These are phyloP conservation scores for Paxillus rubicundulus DNA, from an alignment of 768 basidiomycete species.

Conservation along the genomic window DNA sequence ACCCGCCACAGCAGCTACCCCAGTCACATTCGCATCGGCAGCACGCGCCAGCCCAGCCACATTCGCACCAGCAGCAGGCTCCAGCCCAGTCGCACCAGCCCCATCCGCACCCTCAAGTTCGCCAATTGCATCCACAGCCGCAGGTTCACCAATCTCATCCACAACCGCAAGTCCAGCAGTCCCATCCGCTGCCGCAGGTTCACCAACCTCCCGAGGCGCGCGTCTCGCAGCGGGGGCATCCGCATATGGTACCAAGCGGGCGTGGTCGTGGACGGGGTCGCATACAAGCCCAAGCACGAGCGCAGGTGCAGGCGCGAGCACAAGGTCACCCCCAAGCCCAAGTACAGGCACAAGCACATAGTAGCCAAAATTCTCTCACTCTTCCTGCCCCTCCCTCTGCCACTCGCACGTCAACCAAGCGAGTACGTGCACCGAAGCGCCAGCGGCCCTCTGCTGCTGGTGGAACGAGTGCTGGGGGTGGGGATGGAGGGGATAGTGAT, in stretches of 20 bases:
- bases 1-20: slow-evolving; percentile 3
- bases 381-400: background rate
- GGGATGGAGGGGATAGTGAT: slow-evolving; percentile 17
- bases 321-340: background rate
- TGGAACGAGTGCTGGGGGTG: slow-evolving; percentile 1
- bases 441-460: slow-evolving; percentile 3
- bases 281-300: background rate
- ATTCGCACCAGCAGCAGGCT: background rate
- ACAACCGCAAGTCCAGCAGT: background rate
- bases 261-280: background rate
- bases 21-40: slow-evolving; percentile 11
- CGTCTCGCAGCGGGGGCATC: background rate
- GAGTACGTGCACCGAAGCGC: slow-evolving; percentile 23
- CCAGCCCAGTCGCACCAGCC: background rate
- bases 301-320: background rate
- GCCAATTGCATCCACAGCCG: background rate
- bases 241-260: background rate
- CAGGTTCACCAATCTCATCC: background rate
- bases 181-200: background rate
- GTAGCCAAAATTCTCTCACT: background rate
- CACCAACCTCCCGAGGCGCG: background rate
- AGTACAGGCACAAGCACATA: background rate
- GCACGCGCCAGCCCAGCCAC: slow-evolving; percentile 3
- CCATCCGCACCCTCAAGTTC: background rate
- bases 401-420: slow-evolving; percentile 17